Percentiles rank a stretch among this genome's conserved stretches.
Conservation (phyloP, 1,284 basidiomycete genomes). For the Pyrrhoderma lamaoense region DNA sequence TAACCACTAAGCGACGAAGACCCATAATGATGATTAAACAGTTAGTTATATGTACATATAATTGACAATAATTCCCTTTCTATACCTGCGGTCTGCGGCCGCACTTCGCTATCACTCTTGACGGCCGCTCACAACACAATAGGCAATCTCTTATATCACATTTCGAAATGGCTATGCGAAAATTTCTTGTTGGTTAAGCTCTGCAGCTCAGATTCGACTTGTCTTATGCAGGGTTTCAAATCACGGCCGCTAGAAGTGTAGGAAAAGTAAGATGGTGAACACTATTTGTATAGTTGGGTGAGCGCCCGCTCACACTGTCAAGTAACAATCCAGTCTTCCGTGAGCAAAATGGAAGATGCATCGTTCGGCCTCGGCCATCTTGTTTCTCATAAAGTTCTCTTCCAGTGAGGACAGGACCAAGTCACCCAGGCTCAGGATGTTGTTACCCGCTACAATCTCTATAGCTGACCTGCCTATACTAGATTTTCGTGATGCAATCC, state of each 20-base stretch:
- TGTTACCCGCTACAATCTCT: not conserved
- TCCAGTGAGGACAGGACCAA: not conserved
- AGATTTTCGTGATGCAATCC: conserved; percentile 12
- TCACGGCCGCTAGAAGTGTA: not conserved
- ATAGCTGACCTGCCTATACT: not conserved
- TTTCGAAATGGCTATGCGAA: too few species aligned
- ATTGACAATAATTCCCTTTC: not conserved
- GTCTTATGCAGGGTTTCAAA: too few species aligned
- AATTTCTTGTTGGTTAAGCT: too few species aligned
- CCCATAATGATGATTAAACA: not conserved
- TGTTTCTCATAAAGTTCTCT: not conserved
- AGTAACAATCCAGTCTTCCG: not conserved
- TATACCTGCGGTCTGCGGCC: too few species aligned
- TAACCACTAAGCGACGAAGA: conserved; percentile 20
- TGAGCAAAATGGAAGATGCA: not conserved
- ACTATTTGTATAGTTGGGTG: not conserved
- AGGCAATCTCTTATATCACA: too few species aligned
- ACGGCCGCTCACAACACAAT: too few species aligned
- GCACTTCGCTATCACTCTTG: too few species aligned
- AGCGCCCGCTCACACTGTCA: not conserved
- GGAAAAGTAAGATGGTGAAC: not conserved
- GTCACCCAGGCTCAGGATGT: not conserved
- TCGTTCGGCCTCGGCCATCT: not conserved
- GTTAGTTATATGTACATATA: not conserved
- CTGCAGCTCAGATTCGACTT: too few species aligned